These are phyloP conservation scores for Aspergillus melleus DNA, from an alignment of 2,329 filamentous ascomycete genomes.

Conservation along the genomic window DNA sequence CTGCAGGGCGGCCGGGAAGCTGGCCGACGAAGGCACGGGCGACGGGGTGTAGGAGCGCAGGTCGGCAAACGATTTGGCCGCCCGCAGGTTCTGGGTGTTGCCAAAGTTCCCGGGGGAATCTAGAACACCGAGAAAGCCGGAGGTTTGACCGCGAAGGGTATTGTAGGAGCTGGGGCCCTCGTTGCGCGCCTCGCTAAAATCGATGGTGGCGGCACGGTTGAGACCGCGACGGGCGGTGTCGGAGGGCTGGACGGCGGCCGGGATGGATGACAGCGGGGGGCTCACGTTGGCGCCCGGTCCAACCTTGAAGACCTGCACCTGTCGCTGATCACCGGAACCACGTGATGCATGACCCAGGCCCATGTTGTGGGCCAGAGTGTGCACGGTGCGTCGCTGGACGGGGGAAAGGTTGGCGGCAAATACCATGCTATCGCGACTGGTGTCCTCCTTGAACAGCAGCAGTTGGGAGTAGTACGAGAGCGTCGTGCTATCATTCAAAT, in stretches of 20 bases:
- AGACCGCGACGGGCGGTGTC: slow-evolving; percentile 81
- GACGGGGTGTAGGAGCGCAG: slow-evolving; percentile 93
- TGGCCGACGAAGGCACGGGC: slow-evolving; percentile 83
- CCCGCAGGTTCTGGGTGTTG: slow-evolving; percentile 76
- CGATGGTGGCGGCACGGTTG: slow-evolving; percentile 93
- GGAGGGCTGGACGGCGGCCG: slow-evolving; percentile 62
- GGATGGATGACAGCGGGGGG: slow-evolving; percentile 63
- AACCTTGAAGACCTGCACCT: slow-evolving; percentile 79
- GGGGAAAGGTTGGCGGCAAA: slow-evolving; percentile 81
- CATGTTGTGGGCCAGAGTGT: slow-evolving; percentile 94
- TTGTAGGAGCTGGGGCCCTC: slow-evolving; percentile 71
- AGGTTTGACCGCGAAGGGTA: slow-evolving; percentile 72
- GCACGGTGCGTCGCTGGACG: slow-evolving; percentile 82
- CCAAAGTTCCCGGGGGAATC: slow-evolving; percentile 70
- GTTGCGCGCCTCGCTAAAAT: slow-evolving; percentile 82
- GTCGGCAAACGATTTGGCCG: slow-evolving; percentile 95
- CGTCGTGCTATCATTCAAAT: slow-evolving; percentile 87
- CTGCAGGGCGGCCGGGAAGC: slow-evolving; percentile 71
- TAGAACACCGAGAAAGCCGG: slow-evolving; percentile 80
- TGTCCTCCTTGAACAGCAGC: slow-evolving; percentile 81
- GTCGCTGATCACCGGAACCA: slow-evolving; percentile 80
- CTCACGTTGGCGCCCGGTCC: slow-evolving; percentile 56
- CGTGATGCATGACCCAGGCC: slow-evolving; percentile 87
- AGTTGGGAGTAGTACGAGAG: slow-evolving; percentile 89
- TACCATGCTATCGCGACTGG: slow-evolving; percentile 73